Base-by-base conservation (phyloP, 768 basidiomycete species). In the Ramaria sp. region DNA sequence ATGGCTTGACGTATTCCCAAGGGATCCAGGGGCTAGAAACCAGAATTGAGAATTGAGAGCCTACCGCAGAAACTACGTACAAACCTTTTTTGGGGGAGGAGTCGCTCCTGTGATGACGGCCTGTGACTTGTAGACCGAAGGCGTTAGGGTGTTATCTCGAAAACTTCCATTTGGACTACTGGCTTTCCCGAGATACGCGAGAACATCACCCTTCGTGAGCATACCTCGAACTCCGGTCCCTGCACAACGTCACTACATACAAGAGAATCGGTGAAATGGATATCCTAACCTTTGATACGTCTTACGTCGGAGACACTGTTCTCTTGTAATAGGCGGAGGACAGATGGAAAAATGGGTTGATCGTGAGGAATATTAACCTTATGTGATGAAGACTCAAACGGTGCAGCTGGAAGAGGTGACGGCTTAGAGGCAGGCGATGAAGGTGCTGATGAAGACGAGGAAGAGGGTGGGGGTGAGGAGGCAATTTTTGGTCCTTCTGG, bases 171-270 rank as follows among this genome's bases (percentile, higher is more conserved):
- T 72, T 0, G 91, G 88, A 34, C 76, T 74, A 10, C 83, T 83
- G 18, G 92, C 87, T 67, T 83, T 83, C 18, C 95, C 95, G 5
- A 96, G 73, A 68, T 81, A 83, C 2, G 89, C 72, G 27, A 99
- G 76, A 1, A 98, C 84, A 64, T 99, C 95, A 10, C 96, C 96
- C 67, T 97, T 97, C 47, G 94, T 98, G 57, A 98, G 67, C 85
- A 93, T 94, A 13, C 96, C 95, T 36, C 88, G 78, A 50, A 88
- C 74, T 48, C 95, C 95, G 2, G 92, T 95, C 5, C 53, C 53
- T 55, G 16, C 24, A 25, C n/a, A 15, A 18, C 34, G 15, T n/a
- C 16, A 28, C 28, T 2, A 25, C 22, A 10, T 9, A 15, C 28
- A 32, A 47, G 10, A 15, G 6, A 44, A 43, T 30, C 20, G 12